phyloP scores from a whole-genome alignment of 2,329 filamentous ascomycete genomes.

The Xylariomycetidae sp. region DNA sequence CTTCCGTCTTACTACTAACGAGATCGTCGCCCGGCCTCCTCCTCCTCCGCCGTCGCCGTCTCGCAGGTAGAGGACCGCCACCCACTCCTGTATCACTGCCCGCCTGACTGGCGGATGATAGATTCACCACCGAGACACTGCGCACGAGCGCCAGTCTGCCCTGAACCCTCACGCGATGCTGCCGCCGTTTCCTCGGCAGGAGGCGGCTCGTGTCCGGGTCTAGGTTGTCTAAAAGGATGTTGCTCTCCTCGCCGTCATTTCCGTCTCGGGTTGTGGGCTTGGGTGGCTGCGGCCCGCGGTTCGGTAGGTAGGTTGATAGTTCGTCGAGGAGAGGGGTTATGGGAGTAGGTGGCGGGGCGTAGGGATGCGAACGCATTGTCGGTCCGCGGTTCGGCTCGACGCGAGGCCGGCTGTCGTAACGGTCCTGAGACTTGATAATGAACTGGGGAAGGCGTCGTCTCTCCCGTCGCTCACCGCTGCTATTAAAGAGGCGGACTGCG shows the following conservation, averaged over 20 bases:
- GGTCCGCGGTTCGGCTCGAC: too few relatives aligned
- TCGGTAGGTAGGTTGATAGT: conserved; percentile 11
- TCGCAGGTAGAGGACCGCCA: too few relatives aligned
- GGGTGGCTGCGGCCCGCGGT: background rate
- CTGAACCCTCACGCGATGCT: conserved; percentile 32
- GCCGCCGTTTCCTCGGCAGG: conserved; percentile 21
- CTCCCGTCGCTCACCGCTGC: too few relatives aligned
- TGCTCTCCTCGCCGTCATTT: background rate
- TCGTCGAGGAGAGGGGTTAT: conserved; percentile 20
- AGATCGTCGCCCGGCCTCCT: too few relatives aligned
- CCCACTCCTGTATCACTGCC: too few relatives aligned
- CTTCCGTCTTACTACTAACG: too few relatives aligned
- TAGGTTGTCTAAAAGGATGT: conserved; percentile 3
- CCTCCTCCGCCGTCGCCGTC: too few relatives aligned
- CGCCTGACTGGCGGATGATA: conserved; percentile 7
- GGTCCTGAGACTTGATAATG: too few relatives aligned
- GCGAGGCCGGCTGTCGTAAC: too few relatives aligned
- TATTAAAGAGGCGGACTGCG: too few relatives aligned
- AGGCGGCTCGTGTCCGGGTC: conserved; percentile 28
- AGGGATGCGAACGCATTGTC: conserved; percentile 23
- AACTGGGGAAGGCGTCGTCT: too few relatives aligned
- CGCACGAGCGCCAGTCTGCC: conserved; percentile 30
- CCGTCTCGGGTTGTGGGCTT: too few relatives aligned
- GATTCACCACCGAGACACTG: conserved; percentile 29
- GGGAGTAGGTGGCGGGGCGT: conserved; percentile 22